Base-by-base conservation (phyloP, 805 yeast species). In the Barnettozyma botsteinii region DNA sequence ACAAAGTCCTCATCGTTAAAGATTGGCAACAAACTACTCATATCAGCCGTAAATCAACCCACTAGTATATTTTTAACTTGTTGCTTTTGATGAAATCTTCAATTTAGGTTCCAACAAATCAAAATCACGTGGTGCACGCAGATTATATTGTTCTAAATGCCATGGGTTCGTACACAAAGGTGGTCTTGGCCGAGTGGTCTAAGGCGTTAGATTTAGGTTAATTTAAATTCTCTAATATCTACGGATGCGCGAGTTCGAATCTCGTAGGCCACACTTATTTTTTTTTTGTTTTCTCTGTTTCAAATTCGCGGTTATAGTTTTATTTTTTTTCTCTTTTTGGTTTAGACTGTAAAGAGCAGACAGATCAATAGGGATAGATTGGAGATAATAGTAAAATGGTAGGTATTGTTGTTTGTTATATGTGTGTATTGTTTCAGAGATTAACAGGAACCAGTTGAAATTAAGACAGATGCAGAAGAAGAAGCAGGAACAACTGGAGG, bases 1-100 rank as follows among this genome's bases (percentile, higher is more conserved):
- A 72, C 75, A 53, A 81, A 82, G 20, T 73, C 75, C 17, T 71
- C 74, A 46, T 81, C 85, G 45, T 80, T 78, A 63, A 83, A 83
- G 78, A 82, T 81, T 11, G 76, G 61, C 4, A 81, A 58, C 1
- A 80, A 67, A 13, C 75, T 74, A 39, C 38, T 35, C 46, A 42
- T 42, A 18, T 4, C 21, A 19, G 23, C 12, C n/a, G n/a, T n/a
- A n/a, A n/a, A n/a, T n/a, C n/a, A n/a, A n/a, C n/a, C n/a, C n/a
- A n/a, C n/a, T n/a, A n/a, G n/a, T n/a, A n/a, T n/a, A n/a, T n/a
- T n/a, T n/a, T n/a, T n/a, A n/a, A n/a, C n/a, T n/a, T n/a, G n/a
- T n/a, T n/a, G n/a, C n/a, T n/a, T n/a, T n/a, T n/a, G n/a, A n/a
- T n/a, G n/a, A n/a, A n/a, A n/a, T n/a, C n/a, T n/a, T n/a, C n/a